Percentiles rank a stretch among this genome's conserved stretches.
These are phyloP conservation scores for Porogramme epimiltina DNA, from an alignment of 1,284 basidiomycete species.

Conservation along the genomic window DNA sequence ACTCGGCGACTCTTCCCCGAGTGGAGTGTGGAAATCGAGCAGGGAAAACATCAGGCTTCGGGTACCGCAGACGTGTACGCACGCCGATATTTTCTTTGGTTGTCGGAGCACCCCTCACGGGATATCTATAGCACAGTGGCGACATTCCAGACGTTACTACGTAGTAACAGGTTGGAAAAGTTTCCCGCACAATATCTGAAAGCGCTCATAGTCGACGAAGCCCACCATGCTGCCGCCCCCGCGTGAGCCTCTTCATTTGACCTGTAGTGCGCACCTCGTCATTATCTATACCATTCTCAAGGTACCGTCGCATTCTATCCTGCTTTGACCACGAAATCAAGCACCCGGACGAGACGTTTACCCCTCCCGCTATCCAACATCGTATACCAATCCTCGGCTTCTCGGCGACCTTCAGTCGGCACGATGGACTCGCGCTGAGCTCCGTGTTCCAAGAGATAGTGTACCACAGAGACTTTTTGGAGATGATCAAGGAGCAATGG, in stretches of 20 bases:
- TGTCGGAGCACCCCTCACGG: neutral
- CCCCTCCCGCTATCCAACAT: constrained; percentile 39
- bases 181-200: constrained; percentile 78
- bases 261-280: too few species aligned
- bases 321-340: constrained; percentile 70
- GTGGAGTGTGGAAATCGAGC: constrained; percentile 90
- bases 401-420: constrained; percentile 92
- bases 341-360: constrained; percentile 46
- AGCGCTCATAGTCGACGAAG: constrained; percentile 90
- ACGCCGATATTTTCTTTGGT: too few species aligned
- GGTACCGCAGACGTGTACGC: constrained; percentile 83
- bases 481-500: constrained; percentile 96
- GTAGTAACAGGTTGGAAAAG: constrained; percentile 70
- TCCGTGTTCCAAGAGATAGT: constrained; percentile 92
- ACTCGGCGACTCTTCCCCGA: constrained; percentile 69
- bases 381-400: constrained; percentile 90
- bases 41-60: constrained; percentile 80
- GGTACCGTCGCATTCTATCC: constrained; percentile 79
- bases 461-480: constrained; percentile 90
- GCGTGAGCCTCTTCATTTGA: constrained; percentile 59
- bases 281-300: constrained; percentile 32
- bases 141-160: constrained; percentile 88
- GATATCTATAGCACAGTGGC: constrained; percentile 72
- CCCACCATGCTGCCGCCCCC: constrained; percentile 92
- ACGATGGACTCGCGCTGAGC: constrained; percentile 89